Conservation (phyloP, 2,329 filamentous ascomycete genomes). For the Pleurostoma richardsiae region DNA sequence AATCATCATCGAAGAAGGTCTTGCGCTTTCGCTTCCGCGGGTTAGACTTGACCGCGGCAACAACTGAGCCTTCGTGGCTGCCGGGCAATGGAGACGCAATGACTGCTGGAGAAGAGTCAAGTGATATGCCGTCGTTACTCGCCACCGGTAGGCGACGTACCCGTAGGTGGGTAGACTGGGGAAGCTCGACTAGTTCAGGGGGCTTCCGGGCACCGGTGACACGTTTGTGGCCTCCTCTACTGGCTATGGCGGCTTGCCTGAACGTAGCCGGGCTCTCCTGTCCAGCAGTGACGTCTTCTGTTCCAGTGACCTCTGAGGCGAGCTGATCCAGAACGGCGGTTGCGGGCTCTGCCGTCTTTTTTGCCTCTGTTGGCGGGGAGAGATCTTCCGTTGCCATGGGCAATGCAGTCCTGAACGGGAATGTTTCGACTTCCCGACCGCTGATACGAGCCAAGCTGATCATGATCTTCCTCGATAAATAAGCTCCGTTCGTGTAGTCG, state of each 20-base stretch:
- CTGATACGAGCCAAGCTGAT: constrained; percentile 30
- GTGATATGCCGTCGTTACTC: too few species aligned
- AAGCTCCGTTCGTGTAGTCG: constrained; percentile 38
- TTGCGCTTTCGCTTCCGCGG: constrained; percentile 42
- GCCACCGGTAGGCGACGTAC: constrained; percentile 10
- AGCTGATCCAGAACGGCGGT: neutral
- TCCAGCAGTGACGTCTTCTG: neutral
- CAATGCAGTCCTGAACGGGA: neutral
- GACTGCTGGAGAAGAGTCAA: too few species aligned
- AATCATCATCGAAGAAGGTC: constrained; percentile 20
- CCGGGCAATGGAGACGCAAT: neutral
- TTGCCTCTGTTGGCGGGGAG: neutral
- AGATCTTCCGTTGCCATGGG: neutral
- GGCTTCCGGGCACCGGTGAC: neutral
- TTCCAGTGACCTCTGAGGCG: neutral
- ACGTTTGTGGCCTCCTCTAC: neutral
- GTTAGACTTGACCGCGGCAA: constrained; percentile 44
- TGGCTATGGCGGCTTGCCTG: neutral
- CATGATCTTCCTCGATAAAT: constrained; percentile 36
- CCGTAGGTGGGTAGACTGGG: constrained; percentile 1
- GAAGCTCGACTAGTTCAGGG: neutral
- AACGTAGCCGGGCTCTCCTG: neutral
- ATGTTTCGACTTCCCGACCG: constrained; percentile 5
- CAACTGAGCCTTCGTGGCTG: constrained; percentile 32
- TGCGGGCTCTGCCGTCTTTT: neutral